phyloP scores from a whole-genome alignment of 2,329 filamentous ascomycete species.

The Arthrobotrys entomopaga region DNA sequence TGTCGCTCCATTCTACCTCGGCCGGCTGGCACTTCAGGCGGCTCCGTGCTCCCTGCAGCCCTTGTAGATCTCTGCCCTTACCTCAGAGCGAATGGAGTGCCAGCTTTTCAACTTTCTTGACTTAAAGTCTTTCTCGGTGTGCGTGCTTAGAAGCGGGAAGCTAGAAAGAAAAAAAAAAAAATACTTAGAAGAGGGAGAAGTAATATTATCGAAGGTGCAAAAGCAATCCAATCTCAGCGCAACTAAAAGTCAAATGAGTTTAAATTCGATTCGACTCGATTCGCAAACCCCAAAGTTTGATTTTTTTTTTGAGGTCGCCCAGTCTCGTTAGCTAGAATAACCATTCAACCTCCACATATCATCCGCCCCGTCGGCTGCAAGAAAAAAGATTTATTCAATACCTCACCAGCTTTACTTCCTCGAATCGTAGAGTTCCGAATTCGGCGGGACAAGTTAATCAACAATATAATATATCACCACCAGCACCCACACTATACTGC shows the following conservation, averaged over 20 bases:
- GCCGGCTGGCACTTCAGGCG: constrained; percentile 15
- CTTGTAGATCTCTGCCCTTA: constrained; percentile 44
- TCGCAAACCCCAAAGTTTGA: constrained; percentile 17
- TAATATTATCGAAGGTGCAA: too few species aligned
- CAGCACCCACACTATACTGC: too few species aligned
- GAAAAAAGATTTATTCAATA: background rate
- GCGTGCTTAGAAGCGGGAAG: constrained; percentile 37
- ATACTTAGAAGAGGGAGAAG: background rate
- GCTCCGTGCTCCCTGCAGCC: constrained; percentile 18
- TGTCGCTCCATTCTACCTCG: background rate
- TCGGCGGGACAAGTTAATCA: background rate
- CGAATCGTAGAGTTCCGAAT: background rate
- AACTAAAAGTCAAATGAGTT: constrained; percentile 37
- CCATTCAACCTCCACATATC: constrained; percentile 7
- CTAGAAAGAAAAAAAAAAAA: constrained; percentile 23
- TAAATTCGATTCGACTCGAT: constrained; percentile 1
- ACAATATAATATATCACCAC: too few species aligned
- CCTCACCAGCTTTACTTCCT: background rate
- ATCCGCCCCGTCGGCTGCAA: background rate
- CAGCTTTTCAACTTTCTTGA: constrained; percentile 15
- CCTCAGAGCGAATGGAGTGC: constrained; percentile 25
- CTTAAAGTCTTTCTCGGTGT: constrained; percentile 28
- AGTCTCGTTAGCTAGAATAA: background rate
- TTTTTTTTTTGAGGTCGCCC: too few species aligned
- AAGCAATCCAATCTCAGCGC: constrained; percentile 14